Base-by-base conservation (phyloP, 306 rosid genomes). In the Vicia sativa region DNA sequence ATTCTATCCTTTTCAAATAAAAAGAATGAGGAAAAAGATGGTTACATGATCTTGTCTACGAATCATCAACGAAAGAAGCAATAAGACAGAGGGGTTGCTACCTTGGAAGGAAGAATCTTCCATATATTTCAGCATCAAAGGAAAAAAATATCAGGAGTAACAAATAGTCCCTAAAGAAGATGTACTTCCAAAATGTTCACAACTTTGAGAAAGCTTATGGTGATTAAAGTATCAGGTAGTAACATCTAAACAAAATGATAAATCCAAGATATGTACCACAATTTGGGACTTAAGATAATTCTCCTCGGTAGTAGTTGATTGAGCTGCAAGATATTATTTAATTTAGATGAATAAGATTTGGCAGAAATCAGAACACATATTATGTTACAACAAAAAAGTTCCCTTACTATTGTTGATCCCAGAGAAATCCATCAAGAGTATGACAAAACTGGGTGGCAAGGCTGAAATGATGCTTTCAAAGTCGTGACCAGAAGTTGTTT, bases 51-150 rank as follows among this genome's bases (percentile, higher is more conserved):
- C 80, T 62, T 49, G 53, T n/a, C 77, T 62, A 73, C 58, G 53
- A 28, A 52, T n/a, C 39, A 54, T 61, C 29, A 37, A 56, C 19
- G 70, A 25, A 9, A 14, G 68, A 55, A 42, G 66, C 44, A 72
- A 46, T 23, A 68, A 50, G 46, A 50, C 42, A 37, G 39, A 48
- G 67, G 62, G 67, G 50, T 18, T 23, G 64, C 67, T 78, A 90
- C 98, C 96, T 73, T 87, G 96, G 83, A 92, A 92, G 72, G 95
- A 82, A 78, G 95, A 77, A 78, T 92, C 96, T 75, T 85, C 96
- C 96, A 89, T 87, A 70, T 84, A 92, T 79, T 73, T 81, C 98
- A 86, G 93, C 87, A 74, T 64, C 69, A 76, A 68, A 78, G 61
- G 11, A 77, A 67, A 60, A 62, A 7, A 41, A 62, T 45, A 68